Evolutionary conservation across 768 basidiomycete species (phyloP).

Genomic region (Hortiboletus campestris): DNA sequence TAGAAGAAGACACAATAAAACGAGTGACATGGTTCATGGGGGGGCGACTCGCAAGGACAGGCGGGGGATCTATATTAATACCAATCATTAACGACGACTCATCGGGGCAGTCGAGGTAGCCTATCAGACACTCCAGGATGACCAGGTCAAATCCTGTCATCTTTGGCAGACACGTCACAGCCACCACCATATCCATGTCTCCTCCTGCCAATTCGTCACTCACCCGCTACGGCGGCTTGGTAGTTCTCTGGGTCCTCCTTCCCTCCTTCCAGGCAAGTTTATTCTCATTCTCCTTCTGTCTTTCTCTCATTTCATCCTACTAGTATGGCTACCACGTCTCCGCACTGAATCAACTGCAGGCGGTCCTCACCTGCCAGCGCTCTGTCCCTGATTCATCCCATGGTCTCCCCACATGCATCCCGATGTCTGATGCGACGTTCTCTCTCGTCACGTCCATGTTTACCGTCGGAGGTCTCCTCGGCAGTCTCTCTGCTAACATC

Average conservation of each 20-base stretch:
- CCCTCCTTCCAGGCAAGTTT: constrained; percentile 51
- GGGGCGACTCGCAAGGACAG: neutral
- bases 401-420: constrained; percentile 70
- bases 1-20: neutral
- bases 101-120: no score
- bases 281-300: neutral
- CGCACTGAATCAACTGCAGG: constrained; percentile 85
- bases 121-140: no score
- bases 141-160: no score
- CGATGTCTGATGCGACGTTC: constrained; percentile 74
- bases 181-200: constrained; percentile 10
- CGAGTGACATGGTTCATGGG: constrained; percentile 3
- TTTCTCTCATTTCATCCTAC: neutral
- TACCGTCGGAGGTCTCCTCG: constrained; percentile 83
- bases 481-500: constrained; percentile 65
- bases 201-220: constrained; percentile 36
- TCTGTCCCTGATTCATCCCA: constrained; percentile 17
- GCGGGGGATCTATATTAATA: neutral
- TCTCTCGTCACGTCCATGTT: constrained; percentile 83
- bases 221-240: constrained; percentile 60
- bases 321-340: constrained; percentile 94
- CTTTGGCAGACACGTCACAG: no score
- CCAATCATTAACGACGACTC: neutral
- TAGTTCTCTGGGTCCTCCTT: constrained; percentile 67
- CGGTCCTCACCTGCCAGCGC: constrained; percentile 67